Evolutionary conservation across 768 basidiomycete genomes (phyloP).

Genomic region (Trametes maxima): DNA sequence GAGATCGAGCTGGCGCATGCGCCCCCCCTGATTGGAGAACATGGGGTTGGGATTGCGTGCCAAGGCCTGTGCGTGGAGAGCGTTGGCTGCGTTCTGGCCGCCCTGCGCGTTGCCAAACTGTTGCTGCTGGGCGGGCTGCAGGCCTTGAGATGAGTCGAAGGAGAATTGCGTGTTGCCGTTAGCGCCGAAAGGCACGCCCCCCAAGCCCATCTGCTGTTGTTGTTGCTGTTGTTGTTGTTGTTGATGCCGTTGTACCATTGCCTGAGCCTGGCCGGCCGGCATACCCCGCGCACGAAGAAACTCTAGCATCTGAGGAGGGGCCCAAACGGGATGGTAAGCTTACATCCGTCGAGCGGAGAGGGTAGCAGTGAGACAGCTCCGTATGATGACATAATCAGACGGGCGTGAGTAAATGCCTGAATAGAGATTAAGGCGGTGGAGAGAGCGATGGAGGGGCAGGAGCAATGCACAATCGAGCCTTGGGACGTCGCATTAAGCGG

Average conservation of each 20-base stretch:
- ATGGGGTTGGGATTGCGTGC: slow-evolving; percentile 13
- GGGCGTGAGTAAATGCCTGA: slow-evolving; percentile 28
- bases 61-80: slow-evolving; percentile 15
- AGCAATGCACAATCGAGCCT: not conserved
- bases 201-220: not conserved
- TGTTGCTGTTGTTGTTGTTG: slow-evolving; percentile 9
- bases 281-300: slow-evolving; percentile 14
- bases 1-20: slow-evolving; percentile 30
- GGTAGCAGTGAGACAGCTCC: slow-evolving; percentile 22
- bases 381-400: slow-evolving; percentile 35
- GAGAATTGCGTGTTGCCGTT: slow-evolving; percentile 10
- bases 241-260: slow-evolving; percentile 6
- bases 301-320: slow-evolving; percentile 21
- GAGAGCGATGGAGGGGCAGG: slow-evolving; percentile 16
- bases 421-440: slow-evolving; percentile 26
- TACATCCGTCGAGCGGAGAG: slow-evolving; percentile 11
- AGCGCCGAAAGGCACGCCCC: slow-evolving; percentile 11
- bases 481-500: not conserved
- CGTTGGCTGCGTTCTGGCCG: slow-evolving; percentile 10
- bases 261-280: slow-evolving; percentile 6
- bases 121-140: slow-evolving; percentile 2
- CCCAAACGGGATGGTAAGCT: slow-evolving; percentile 6
- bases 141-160: slow-evolving; percentile 9
- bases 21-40: slow-evolving; percentile 9
- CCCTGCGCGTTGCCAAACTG: slow-evolving; percentile 16